phyloP scores from a whole-genome alignment of 176 grass and related monocot genomes.

The Cymbopogon citratus region DNA sequence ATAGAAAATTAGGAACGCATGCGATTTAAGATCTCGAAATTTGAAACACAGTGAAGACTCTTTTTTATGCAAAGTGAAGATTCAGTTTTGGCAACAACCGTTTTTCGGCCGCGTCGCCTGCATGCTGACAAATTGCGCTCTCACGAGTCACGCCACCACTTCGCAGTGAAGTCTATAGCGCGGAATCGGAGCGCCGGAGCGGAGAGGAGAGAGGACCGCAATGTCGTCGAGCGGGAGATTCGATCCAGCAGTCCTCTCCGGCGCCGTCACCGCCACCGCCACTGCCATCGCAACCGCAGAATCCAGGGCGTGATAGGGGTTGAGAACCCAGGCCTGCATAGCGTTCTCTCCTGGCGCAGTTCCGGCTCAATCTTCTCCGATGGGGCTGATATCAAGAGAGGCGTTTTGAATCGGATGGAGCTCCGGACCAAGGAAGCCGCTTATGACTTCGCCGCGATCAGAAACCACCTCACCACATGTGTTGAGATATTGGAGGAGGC shows the following conservation, averaged over 20 bases:
- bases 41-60: too few relatives aligned
- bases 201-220: background rate
- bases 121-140: too few relatives aligned
- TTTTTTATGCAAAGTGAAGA: too few relatives aligned
- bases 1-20: too few relatives aligned
- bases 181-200: too few relatives aligned
- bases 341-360: background rate
- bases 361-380: background rate
- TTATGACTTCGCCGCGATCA: background rate
- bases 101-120: too few relatives aligned
- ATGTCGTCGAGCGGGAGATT: background rate
- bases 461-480: background rate
- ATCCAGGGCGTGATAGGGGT: background rate
- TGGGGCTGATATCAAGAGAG: background rate
- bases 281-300: background rate
- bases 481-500: background rate
- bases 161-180: too few relatives aligned
- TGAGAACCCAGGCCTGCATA: background rate
- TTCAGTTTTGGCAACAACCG: too few relatives aligned
- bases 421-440: background rate
- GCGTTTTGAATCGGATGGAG: background rate
- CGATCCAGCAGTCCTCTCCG: background rate
- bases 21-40: too few relatives aligned
- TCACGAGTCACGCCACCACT: too few relatives aligned
- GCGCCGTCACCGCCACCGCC: too few relatives aligned